Evolutionary conservation across 1,139 yeast genomes (phyloP).

Genomic region (Yamadazyma aaseri): DNA sequence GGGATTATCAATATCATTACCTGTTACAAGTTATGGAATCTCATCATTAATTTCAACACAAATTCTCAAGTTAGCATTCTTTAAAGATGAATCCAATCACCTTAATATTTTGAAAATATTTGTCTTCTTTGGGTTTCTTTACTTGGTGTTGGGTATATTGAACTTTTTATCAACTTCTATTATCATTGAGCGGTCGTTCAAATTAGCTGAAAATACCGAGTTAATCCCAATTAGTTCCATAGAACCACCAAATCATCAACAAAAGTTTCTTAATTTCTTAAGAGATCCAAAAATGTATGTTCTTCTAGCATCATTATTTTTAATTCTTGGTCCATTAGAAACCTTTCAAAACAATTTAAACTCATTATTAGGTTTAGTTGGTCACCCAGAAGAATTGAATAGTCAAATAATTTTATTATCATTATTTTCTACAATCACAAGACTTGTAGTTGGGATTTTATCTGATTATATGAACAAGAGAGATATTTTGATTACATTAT

Average conservation of each 20-base stretch:
- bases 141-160: constrained; percentile 52
- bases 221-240: constrained; percentile 22
- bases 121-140: constrained; percentile 54
- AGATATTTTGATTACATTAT: constrained; percentile 42
- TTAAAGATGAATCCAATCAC: constrained; percentile 21
- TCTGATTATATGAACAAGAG: constrained; percentile 53
- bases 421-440: constrained; percentile 35
- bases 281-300: constrained; percentile 66
- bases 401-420: constrained; percentile 44
- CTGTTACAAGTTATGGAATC: constrained; percentile 84
- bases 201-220: constrained; percentile 22
- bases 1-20: constrained; percentile 81
- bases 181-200: constrained; percentile 33
- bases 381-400: constrained; percentile 48
- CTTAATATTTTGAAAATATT: constrained; percentile 58
- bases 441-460: constrained; percentile 65
- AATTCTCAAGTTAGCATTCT: constrained; percentile 42
- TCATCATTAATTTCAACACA: constrained; percentile 69
- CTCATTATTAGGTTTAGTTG: constrained; percentile 41
- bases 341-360: constrained; percentile 86
- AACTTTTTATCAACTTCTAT: constrained; percentile 65
- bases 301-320: constrained; percentile 58
- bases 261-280: constrained; percentile 51
- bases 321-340: constrained; percentile 83
- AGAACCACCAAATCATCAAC: constrained; percentile 45